phyloP scores from a whole-genome alignment of 805 yeast genomes.

The Maudiozyma saulgeensis region DNA sequence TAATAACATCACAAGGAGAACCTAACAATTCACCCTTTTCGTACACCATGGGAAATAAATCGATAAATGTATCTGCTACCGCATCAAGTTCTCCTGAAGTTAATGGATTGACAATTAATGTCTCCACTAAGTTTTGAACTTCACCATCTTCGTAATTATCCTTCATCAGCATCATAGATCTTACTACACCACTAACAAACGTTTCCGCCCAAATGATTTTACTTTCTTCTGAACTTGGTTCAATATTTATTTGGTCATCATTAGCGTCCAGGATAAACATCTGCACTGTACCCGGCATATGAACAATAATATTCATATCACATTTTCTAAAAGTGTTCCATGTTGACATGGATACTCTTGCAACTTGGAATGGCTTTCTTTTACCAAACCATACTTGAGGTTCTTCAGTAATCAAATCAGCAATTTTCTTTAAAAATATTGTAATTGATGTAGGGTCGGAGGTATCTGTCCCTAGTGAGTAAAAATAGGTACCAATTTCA shows the following conservation, averaged over 20 bases:
- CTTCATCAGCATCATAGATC: constrained; percentile 43
- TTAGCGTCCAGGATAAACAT: constrained; percentile 30
- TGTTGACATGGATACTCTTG: constrained; percentile 59
- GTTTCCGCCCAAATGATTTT: constrained; percentile 47
- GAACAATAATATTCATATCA: constrained; percentile 65
- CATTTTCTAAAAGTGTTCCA: constrained; percentile 52
- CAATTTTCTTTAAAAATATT: constrained; percentile 58
- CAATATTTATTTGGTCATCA: constrained; percentile 22
- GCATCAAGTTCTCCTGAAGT: constrained; percentile 26
- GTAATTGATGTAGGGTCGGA: constrained; percentile 71
- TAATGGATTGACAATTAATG: constrained; percentile 75
- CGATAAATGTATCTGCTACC: constrained; percentile 24
- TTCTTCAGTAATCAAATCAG: constrained; percentile 49
- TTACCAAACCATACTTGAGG: constrained; percentile 79
- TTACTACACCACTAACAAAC: constrained; percentile 52
- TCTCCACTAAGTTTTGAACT: constrained; percentile 65
- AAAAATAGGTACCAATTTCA: constrained; percentile 61
- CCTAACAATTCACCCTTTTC: constrained; percentile 26
- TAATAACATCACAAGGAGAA: constrained; percentile 25
- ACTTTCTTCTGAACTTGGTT: constrained; percentile 38
- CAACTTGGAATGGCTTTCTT: constrained; percentile 56
- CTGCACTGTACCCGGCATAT: constrained; percentile 66
- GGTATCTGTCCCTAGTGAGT: constrained; percentile 67
- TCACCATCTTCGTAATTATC: constrained; percentile 56
- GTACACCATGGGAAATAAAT: constrained; percentile 26